Evolutionary conservation across 805 yeast species (phyloP), one percentile per base, ranked within the genome.

Genomic region (Ogataea pini): DNA sequence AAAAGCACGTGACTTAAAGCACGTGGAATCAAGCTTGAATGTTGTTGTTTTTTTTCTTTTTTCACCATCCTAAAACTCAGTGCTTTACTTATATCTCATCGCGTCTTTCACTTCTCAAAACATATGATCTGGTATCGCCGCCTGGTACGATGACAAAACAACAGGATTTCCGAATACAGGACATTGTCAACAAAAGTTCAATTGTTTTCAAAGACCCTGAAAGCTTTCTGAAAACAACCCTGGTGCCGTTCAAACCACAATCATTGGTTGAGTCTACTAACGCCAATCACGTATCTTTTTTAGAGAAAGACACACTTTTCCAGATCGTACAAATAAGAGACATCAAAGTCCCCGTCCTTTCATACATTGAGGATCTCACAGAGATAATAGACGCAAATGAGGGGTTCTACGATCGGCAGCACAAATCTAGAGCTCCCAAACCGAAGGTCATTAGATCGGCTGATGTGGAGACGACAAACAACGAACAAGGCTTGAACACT

Each of bases 361-460:
- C 71, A n/a, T 81, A 79, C 52, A 58, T 83, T 3, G 92, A 85
- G 52, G 77, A 73, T 5, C 68, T 86, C 63, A 68, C 67, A 18
- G 74, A 75, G 28, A 64, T 68, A 43, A 66, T 76, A n/a, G 82
- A 85, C 56, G 80, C 82, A 1, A 80, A 78, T 51, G 73, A 71
- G n/a, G 82, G 78, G 2, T 78, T 78, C 13, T 81, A 79, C 2
- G 92, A 85, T 62, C 65, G 84, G 20, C 62, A 83, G 36, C 59
- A 62, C 7, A 64, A 61, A 20, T 49, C 51, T 18, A 42, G 40
- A 4, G 39, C 42, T 8, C 36, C 46, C 13, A 44, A 37, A 36
- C 56, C 59, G 12, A 54, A 54, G 42, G 65, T 81, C 13, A 74
- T 80, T 25, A 66, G 80, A 17, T 77, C 79, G 24, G 75, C 84